A percentile compares a stretch with the other conserved stretches of the same genome.
Conservation (phyloP, 1,139 yeast genomes). For the Scheffersomyces insectosa region DNA sequence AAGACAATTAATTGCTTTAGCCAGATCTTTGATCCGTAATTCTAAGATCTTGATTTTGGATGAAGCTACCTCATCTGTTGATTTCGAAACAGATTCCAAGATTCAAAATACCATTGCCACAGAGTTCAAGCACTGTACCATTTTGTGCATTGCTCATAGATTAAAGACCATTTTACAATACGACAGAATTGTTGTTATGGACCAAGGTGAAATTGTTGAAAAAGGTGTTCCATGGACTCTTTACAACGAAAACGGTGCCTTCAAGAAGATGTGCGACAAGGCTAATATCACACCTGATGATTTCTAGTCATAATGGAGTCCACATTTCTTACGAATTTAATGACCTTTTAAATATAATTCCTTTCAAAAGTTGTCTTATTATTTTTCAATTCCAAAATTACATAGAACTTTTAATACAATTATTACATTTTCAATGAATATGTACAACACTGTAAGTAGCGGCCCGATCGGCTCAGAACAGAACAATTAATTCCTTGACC, state of each 20-base stretch:
- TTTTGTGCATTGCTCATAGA: constrained; percentile 58
- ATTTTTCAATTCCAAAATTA: background rate
- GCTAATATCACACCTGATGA: constrained; percentile 23
- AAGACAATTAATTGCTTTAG: constrained; percentile 53
- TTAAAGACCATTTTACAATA: constrained; percentile 53
- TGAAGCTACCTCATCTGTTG: constrained; percentile 60
- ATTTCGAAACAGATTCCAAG: constrained; percentile 54
- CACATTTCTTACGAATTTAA: too few species aligned
- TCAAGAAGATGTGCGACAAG: constrained; percentile 25
- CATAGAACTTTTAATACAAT: background rate
- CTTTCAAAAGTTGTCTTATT: background rate
- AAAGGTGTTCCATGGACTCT: constrained; percentile 50
- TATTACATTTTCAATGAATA: background rate
- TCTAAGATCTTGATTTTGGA: constrained; percentile 53
- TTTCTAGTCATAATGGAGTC: constrained; percentile 7
- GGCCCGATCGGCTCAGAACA: too few species aligned
- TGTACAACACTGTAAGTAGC: too few species aligned
- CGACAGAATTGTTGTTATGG: constrained; percentile 54
- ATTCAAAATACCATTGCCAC: constrained; percentile 48
- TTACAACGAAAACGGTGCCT: constrained; percentile 26
- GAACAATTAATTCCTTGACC: background rate
- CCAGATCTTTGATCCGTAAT: constrained; percentile 53
- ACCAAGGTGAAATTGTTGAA: constrained; percentile 50
- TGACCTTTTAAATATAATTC: background rate
- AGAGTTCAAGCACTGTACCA: constrained; percentile 49